Conservation (phyloP, 106 monocot species). For the Dendrobium huoshanense region DNA sequence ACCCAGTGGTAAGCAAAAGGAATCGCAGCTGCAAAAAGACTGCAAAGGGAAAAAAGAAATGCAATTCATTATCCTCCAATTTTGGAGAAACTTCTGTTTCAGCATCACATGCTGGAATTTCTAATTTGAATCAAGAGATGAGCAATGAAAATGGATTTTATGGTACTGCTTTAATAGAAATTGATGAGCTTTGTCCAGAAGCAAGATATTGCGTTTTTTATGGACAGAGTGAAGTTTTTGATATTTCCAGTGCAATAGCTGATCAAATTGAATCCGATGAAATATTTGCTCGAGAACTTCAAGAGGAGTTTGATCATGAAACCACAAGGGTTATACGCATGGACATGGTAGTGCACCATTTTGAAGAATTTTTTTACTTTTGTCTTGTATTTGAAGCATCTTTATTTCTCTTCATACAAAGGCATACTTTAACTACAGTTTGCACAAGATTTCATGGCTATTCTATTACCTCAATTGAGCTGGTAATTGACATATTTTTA, state of each 20-base stretch:
- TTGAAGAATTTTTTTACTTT: constrained; percentile 2
- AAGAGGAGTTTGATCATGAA: constrained; percentile 67
- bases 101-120: constrained; percentile 5
- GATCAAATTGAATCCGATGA: constrained; percentile 67
- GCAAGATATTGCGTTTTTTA: not conserved
- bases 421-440: not conserved
- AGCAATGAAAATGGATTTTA: not conserved
- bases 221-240: constrained; percentile 7
- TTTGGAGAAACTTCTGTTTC: constrained; percentile 26
- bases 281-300: constrained; percentile 57
- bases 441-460: not conserved
- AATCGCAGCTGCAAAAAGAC: constrained; percentile 6
- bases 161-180: constrained; percentile 17
- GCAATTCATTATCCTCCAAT: constrained; percentile 8
- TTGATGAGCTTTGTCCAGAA: constrained; percentile 29
- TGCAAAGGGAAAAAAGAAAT: constrained; percentile 36
- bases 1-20: constrained; percentile 10
- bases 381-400: not conserved
- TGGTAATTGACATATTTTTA: not conserved
- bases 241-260: constrained; percentile 23
- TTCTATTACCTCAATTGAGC: not conserved
- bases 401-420: not conserved
- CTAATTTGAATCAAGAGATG: constrained; percentile 3
- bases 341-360: constrained; percentile 36
- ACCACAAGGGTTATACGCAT: constrained; percentile 12